Evolutionary conservation across 306 rosid species (phyloP).

Genomic region (Prinsepia uniflora): DNA sequence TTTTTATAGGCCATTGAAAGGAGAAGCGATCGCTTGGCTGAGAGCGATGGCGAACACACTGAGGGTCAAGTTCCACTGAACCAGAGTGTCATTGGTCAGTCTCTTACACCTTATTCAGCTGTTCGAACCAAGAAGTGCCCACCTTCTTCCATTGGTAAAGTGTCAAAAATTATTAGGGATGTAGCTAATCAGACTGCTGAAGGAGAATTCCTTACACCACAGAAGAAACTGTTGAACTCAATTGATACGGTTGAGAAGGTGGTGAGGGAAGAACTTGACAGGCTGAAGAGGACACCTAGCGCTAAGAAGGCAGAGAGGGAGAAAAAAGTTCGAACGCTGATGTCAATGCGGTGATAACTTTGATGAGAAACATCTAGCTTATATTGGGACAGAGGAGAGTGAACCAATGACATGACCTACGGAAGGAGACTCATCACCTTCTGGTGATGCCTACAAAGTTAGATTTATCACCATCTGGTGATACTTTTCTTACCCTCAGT

Average conservation of each 20-base stretch:
- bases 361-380: background rate
- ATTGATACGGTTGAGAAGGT: slow-evolving; percentile 64
- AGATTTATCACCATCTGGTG: background rate
- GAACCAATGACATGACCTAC: background rate
- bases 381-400: background rate
- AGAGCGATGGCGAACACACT: slow-evolving; percentile 36
- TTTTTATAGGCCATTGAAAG: slow-evolving; percentile 68
- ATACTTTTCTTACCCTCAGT: background rate
- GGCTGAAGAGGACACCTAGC: slow-evolving; percentile 52
- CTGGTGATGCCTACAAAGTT: slow-evolving; percentile 6
- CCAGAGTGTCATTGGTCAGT: slow-evolving; percentile 8
- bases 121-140: slow-evolving; percentile 14
- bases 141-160: slow-evolving; percentile 30
- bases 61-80: slow-evolving; percentile 29
- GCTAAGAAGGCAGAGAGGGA: slow-evolving; percentile 79
- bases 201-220: slow-evolving; percentile 53
- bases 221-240: slow-evolving; percentile 65
- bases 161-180: slow-evolving; percentile 43
- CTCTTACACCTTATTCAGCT: slow-evolving; percentile 17
- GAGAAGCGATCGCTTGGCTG: slow-evolving; percentile 50
- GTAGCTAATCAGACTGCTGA: slow-evolving; percentile 31
- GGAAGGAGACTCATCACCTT: background rate
- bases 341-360: slow-evolving; percentile 75
- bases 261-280: slow-evolving; percentile 58
- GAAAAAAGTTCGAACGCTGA: slow-evolving; percentile 54